Evolutionary conservation across 225 moss, liverwort and hornwort species (phyloP), one percentile per base, ranked within the genome.

Genomic region (Polytrichum formosum): DNA sequence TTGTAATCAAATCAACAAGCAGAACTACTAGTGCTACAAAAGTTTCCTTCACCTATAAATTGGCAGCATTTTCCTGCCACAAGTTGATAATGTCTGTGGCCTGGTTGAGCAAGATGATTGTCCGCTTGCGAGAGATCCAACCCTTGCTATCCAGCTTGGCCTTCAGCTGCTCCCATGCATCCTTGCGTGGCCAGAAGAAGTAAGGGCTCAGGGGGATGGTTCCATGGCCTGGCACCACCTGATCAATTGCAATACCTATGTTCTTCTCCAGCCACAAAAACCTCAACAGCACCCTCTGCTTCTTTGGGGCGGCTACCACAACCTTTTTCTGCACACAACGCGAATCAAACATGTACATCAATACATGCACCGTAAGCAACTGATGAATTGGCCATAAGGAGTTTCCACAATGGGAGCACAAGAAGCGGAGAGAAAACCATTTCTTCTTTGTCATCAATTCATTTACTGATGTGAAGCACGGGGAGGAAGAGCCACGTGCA

Each of bases 231-330:
- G 94, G 94, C 18, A 98, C 90, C 37, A 88, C 94, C 85, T 98
- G 97, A 74, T 98, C 97, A 6, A 98, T 86, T 35, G 94, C 91
- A 67, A 98, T 92, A 7, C 97, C 97, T 53, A 98, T 98, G 81
- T 94, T 98, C 82, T 94, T 98, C 78, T 98, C 97, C 79, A 98
- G 78, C 97, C 97, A 98, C 74, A 98, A 56, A 84, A 98, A 98
- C 78, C 86, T 89, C 64, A 98, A 77, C 59, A 92, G 68, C 71
- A 98, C 97, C 74, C 94, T 86, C 75, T 98, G 97, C 77, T 91
- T 92, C 80, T 74, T 90, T 18, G 84, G 83, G 30, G 83, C 72
- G 69, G 85, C 74, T 16, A 89, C 68, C 21, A 74, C 67, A 56
- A 86, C 28, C 35, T 84, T 88, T 29, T 83, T 93, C 91, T 96